A percentile compares a stretch with the other conserved stretches of the same genome.
Evolutionary conservation across 106 monocot genomes (phyloP).

Genomic region (Acorus gramineus): DNA sequence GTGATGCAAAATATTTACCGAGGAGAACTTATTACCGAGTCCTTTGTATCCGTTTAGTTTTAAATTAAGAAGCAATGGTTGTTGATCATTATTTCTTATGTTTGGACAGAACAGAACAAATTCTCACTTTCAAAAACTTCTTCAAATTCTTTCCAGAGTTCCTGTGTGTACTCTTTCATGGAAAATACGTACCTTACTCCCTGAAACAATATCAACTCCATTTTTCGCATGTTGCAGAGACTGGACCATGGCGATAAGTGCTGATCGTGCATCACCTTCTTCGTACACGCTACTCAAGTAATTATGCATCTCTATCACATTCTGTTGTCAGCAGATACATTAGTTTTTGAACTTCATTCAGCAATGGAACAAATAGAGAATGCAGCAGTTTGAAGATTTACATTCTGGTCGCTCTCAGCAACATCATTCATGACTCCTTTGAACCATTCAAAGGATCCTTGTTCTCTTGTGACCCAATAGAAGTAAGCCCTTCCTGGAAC

Average conservation of each 20-base stretch:
- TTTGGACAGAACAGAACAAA: too few species aligned
- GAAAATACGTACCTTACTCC: constrained; percentile 44
- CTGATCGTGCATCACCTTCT: constrained; percentile 93
- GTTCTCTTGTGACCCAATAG: constrained; percentile 95
- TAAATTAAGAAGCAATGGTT: background rate
- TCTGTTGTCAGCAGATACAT: constrained; percentile 16
- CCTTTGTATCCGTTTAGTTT: too few species aligned
- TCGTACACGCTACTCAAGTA: constrained; percentile 90
- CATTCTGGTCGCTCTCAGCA: constrained; percentile 66
- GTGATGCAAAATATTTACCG: too few species aligned
- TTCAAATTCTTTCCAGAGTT: too few species aligned
- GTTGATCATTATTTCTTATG: too few species aligned
- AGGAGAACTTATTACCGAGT: too few species aligned
- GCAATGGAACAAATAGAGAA: background rate
- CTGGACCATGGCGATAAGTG: constrained; percentile 90
- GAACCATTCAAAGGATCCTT: constrained; percentile 97
- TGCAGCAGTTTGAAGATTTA: constrained; percentile 6
- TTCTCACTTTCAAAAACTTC: too few species aligned
- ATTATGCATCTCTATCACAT: constrained; percentile 92
- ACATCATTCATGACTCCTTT: constrained; percentile 95
- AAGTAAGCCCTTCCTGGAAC: constrained; percentile 75
- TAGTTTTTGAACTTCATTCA: background rate
- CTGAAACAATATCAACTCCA: constrained; percentile 87
- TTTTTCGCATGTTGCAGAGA: constrained; percentile 83
- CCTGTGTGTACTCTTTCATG: too few species aligned